phyloP scores from a whole-genome alignment of 495 filamentous ascomycete genomes.

The Xylaria bambusicola region DNA sequence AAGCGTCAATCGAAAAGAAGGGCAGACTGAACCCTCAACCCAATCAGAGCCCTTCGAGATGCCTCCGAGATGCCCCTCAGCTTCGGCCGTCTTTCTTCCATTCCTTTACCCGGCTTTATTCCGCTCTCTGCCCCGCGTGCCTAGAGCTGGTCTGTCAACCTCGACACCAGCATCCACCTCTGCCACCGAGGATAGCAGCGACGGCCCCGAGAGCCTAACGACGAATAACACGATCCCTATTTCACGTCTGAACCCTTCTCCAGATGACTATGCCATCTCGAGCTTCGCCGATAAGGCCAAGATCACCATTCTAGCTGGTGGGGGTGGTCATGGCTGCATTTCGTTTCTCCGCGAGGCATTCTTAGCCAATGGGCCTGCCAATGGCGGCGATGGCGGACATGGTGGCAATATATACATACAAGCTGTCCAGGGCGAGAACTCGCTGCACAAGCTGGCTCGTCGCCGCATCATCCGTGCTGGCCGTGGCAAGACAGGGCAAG shows the following conservation, averaged over 20 bases:
- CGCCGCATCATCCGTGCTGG: conserved; percentile 74
- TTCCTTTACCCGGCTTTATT: conserved; percentile 66
- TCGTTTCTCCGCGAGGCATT: conserved; percentile 91
- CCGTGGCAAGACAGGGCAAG: conserved; percentile 81
- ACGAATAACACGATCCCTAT: conserved; percentile 36
- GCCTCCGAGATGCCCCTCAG: conserved; percentile 47
- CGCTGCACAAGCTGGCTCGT: conserved; percentile 86
- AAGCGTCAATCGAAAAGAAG: too few relatives aligned
- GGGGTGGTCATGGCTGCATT: conserved; percentile 88
- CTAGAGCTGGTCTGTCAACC: conserved; percentile 28
- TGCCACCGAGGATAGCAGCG: conserved; percentile 29
- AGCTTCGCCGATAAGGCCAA: conserved; percentile 86
- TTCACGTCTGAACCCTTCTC: conserved; percentile 72
- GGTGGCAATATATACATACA: conserved; percentile 95
- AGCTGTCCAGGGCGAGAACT: conserved; percentile 85
- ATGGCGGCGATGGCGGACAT: conserved; percentile 90
- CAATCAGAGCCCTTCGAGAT: conserved; percentile 33
- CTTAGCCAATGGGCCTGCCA: conserved; percentile 84
- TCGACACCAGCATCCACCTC: conserved; percentile 25
- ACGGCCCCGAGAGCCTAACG: conserved; percentile 30
- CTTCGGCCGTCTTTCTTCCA: conserved; percentile 55
- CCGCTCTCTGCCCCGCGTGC: conserved; percentile 34
- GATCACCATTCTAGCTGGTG: conserved; percentile 71
- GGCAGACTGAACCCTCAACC: too few relatives aligned
- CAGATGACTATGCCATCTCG: conserved; percentile 77